Base-by-base conservation (phyloP, 192 early-diverging fungal genomes). In the Podila verticillata region DNA sequence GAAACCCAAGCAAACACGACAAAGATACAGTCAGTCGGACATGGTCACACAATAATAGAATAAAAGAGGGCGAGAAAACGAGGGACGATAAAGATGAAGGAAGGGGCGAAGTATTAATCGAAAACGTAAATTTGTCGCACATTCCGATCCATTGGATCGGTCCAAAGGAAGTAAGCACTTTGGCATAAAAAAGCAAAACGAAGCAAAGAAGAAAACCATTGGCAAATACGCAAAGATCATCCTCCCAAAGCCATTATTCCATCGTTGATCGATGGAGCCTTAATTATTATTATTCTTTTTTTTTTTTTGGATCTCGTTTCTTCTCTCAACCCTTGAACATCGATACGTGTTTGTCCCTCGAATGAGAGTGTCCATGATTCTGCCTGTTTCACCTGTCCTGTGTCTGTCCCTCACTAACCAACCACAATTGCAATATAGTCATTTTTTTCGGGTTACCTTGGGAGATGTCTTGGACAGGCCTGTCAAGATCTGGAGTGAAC, bases 401-500 rank as follows among this genome's bases (percentile, higher is more conserved):
- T 44, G 15, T 44, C 39, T 15, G 13, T 44, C 3, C 15, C 39
- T 44, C 39, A 44, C 39, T 15, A 15, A 39, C 36, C 36, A 39
- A 44, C 39, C 39, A 44, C 39, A 44, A 44, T 17, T 44, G 39
- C 39, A 17, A 44, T 15, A n/a, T n/a, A n/a, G 39, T 44, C 49
- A 24, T 4, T 22, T 7, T 39, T 7, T 26, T 17, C 5, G 1
- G 9, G 7, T 65, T 67, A 69, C 67, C 39, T 70, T 74, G 61
- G 82, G 83, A 17, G 86, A 69, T 19, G 68, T 70, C 70, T 75
- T 78, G 66, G 75, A 73, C 20, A 88, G 69, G 15, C 68, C 48
- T n/a, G 66, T 57, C 39, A 86, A 57, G 39, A 87, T 63, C 47
- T 63, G 48, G 39, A 86, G 49, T 48, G 84, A 61, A 39, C 79